Evolutionary conservation across 495 filamentous ascomycete genomes (phyloP).

Genomic region (Xylaria longipes): DNA sequence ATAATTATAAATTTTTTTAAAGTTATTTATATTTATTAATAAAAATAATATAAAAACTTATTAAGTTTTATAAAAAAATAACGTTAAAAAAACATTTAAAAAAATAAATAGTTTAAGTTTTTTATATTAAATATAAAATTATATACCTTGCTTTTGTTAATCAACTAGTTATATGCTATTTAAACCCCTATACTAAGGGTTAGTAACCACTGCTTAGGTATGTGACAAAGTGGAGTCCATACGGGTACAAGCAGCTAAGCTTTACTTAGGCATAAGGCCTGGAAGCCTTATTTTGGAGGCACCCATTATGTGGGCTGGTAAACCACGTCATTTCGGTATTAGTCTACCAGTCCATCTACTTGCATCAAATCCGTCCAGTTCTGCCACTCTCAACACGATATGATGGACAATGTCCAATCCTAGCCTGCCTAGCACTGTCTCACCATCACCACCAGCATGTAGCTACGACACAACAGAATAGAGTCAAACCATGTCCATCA

Average conservation of each 20-base stretch:
- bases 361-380: neutral
- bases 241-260: neutral
- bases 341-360: neutral
- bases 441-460: constrained; percentile 16
- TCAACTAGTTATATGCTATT: too few species aligned
- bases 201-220: too few species aligned
- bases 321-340: constrained; percentile 1
- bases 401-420: neutral
- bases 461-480: constrained; percentile 7
- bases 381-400: neutral
- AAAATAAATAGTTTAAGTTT: too few species aligned
- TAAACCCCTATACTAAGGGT: too few species aligned
- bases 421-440: neutral
- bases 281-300: neutral
- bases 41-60: too few species aligned
- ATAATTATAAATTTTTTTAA: too few species aligned
- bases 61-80: too few species aligned
- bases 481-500: constrained; percentile 9
- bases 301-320: neutral
- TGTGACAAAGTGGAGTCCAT: too few species aligned
- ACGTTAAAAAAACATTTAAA: too few species aligned
- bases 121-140: too few species aligned
- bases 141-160: too few species aligned
- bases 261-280: constrained; percentile 12
- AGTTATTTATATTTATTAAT: too few species aligned